phyloP scores from a whole-genome alignment of 768 basidiomycete genomes.

The Pulveroboletus sp. region DNA sequence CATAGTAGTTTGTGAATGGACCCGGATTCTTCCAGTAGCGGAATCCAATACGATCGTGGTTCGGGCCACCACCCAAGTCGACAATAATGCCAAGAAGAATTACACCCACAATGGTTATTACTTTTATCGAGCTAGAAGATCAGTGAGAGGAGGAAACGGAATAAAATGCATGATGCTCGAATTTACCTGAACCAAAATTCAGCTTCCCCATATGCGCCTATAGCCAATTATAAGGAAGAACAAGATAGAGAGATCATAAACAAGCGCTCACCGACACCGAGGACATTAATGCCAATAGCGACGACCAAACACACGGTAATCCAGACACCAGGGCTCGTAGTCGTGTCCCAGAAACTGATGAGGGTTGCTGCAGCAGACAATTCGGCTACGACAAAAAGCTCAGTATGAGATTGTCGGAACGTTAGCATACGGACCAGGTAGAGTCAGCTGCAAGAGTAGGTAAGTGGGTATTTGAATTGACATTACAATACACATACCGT shows the following conservation, averaged over 20 bases:
- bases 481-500: conserved; percentile 7
- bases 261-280: conserved; percentile 36
- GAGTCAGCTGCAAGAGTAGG: conserved; percentile 16
- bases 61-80: conserved; percentile 55
- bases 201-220: conserved; percentile 44
- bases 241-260: rapidly evolving
- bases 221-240: neutral
- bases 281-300: conserved; percentile 45
- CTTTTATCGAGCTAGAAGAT: conserved; percentile 45
- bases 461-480: conserved; percentile 4
- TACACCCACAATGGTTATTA: conserved; percentile 44
- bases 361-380: conserved; percentile 49
- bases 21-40: conserved; percentile 54
- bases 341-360: conserved; percentile 45
- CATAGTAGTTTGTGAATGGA: conserved; percentile 46
- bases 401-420: neutral
- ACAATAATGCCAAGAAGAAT: conserved; percentile 46
- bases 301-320: conserved; percentile 52
- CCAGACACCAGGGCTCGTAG: conserved; percentile 46
- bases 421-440: conserved; percentile 20
- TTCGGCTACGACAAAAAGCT: conserved; percentile 35
- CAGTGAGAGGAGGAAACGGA: neutral
- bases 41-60: conserved; percentile 48
- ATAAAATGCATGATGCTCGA: neutral
- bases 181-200: conserved; percentile 48